Evolutionary conservation across 352 stramenopile species (phyloP).

Genomic region (Phytophthora kernoviae): DNA sequence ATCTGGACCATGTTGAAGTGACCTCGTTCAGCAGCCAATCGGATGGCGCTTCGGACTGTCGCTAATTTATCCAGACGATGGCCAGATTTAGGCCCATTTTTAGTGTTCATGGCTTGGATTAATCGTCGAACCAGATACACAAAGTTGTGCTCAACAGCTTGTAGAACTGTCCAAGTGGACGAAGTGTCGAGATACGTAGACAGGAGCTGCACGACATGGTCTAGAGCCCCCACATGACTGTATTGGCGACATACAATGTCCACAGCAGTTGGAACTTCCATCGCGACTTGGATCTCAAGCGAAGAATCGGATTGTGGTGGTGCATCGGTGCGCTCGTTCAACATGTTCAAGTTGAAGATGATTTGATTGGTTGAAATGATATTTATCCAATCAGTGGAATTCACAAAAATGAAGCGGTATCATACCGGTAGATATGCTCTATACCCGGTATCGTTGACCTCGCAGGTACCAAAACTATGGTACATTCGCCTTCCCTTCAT

Average conservation of each 20-base stretch:
- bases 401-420: too few relatives aligned
- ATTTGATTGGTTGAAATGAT: slow-evolving; percentile 3
- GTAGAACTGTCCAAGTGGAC: slow-evolving; percentile 42
- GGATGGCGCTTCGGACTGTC: slow-evolving; percentile 22
- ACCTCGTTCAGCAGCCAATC: slow-evolving; percentile 40
- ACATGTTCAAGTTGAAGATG: slow-evolving; percentile 17
- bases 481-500: neutral
- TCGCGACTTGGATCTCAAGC: neutral
- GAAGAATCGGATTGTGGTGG: slow-evolving; percentile 24
- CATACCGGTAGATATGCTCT: too few relatives aligned
- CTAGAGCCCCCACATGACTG: slow-evolving; percentile 27
- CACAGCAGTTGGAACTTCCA: slow-evolving; percentile 21
- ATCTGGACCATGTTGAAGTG: slow-evolving; percentile 25
- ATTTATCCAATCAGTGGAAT: too few relatives aligned
- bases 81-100: slow-evolving; percentile 16
- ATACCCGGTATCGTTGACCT: too few relatives aligned
- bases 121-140: slow-evolving; percentile 49
- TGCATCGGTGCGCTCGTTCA: slow-evolving; percentile 12
- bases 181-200: slow-evolving; percentile 43
- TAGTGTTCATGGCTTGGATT: slow-evolving; percentile 29
- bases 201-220: slow-evolving; percentile 47
- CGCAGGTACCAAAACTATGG: too few relatives aligned
- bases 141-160: slow-evolving; percentile 38
- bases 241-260: slow-evolving; percentile 25
- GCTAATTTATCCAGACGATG: slow-evolving; percentile 9